phyloP scores from a whole-genome alignment of 441 rosid species.

The Adansonia rubrostipa region DNA sequence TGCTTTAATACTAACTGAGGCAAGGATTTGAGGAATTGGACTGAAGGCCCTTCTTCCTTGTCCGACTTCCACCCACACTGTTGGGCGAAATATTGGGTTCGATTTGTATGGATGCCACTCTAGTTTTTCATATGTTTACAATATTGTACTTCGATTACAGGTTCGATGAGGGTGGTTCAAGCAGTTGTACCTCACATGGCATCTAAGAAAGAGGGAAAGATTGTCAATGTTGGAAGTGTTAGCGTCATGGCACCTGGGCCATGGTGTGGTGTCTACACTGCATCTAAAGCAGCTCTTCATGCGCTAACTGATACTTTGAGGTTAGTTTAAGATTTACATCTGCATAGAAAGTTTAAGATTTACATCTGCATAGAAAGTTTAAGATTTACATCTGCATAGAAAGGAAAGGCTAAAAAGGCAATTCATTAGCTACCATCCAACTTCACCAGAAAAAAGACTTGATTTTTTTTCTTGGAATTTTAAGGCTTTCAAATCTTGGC shows the following conservation, averaged over 20 bases:
- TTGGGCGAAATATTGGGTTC: not conserved
- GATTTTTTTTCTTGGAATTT: not conserved
- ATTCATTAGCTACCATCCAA: slow-evolving; percentile 6
- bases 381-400: not conserved
- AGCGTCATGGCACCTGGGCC: slow-evolving; percentile 65
- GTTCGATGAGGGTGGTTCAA: slow-evolving; percentile 74
- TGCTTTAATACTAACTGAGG: no score
- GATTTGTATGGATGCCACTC: not conserved
- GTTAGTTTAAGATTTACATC: slow-evolving; percentile 34
- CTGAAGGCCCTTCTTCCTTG: not conserved
- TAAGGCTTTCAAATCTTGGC: not conserved
- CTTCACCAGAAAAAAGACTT: not conserved
- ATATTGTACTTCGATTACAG: slow-evolving; percentile 28
- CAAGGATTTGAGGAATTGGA: not conserved
- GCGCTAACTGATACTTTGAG: slow-evolving; percentile 79
- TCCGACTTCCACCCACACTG: not conserved
- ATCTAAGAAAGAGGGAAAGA: slow-evolving; percentile 66
- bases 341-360: not conserved
- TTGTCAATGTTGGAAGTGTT: slow-evolving; percentile 78
- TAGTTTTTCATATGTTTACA: not conserved
- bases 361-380: not conserved
- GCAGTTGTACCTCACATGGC: slow-evolving; percentile 90
- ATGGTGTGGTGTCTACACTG: slow-evolving; percentile 70
- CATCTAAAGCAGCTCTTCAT: slow-evolving; percentile 86
- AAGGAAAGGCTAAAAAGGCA: slow-evolving; percentile 2